Percentiles rank a stretch among this genome's conserved stretches.
These are phyloP conservation scores for Thalassiosira pacifica DNA, from an alignment of 352 stramenopile genomes.

Conservation along the genomic window DNA sequence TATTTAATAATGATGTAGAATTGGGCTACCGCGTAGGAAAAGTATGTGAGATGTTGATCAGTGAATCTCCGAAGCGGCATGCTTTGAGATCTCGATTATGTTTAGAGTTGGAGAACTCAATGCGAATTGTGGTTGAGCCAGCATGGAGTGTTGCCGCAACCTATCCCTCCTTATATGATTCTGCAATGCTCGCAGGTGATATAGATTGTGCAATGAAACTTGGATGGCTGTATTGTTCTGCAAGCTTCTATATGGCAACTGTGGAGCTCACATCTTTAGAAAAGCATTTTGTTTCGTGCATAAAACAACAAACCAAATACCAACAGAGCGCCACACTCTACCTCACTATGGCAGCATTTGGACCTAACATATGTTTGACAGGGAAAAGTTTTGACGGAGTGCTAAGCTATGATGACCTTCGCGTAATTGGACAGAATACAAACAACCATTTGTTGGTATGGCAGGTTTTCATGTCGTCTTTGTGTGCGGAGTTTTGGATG, in stretches of 20 bases:
- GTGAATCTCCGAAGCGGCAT: conserved; percentile 23
- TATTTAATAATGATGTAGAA: conserved; percentile 31
- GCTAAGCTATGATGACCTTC: conserved; percentile 10
- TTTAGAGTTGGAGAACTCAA: conserved; percentile 12
- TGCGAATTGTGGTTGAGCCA: conserved; percentile 19
- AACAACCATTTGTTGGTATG: neutral
- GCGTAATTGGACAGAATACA: neutral
- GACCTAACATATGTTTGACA: neutral
- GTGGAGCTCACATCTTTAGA: neutral
- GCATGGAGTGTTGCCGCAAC: neutral
- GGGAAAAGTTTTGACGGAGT: neutral
- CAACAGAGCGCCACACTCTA: conserved; percentile 13
- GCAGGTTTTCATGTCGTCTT: neutral
- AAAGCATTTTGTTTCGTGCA: conserved; percentile 20
- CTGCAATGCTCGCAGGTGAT: conserved; percentile 33
- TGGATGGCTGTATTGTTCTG: conserved; percentile 5
- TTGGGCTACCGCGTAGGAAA: conserved; percentile 32
- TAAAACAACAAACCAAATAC: conserved; percentile 21
- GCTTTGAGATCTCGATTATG: conserved; percentile 16
- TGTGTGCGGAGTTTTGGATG: conserved; percentile 5
- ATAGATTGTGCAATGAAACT: conserved; percentile 22
- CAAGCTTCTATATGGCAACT: neutral
- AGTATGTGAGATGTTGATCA: conserved; percentile 25
- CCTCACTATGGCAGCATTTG: conserved; percentile 23
- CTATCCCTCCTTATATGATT: conserved; percentile 22